Percentiles rank a stretch among this genome's conserved stretches.
phyloP scores from a whole-genome alignment of 2,329 filamentous ascomycete genomes.

The Aureobasidium sp. region DNA sequence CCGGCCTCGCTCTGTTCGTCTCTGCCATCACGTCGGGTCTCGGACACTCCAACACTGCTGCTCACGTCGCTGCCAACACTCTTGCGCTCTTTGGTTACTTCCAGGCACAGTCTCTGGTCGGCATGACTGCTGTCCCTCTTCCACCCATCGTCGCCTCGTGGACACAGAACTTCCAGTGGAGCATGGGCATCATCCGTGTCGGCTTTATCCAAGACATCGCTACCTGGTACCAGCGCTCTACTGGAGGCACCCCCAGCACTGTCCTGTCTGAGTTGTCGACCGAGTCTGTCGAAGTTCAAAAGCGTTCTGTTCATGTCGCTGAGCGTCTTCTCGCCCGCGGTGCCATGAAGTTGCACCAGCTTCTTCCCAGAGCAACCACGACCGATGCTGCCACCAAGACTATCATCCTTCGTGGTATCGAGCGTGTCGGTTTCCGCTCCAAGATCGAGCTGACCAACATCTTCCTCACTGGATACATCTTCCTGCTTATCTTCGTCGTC shows the following conservation, averaged over 20 bases:
- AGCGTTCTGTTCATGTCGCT: slow-evolving; percentile 46
- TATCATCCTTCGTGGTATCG: slow-evolving; percentile 67
- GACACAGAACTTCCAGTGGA: slow-evolving; percentile 98
- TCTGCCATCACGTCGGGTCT: slow-evolving; percentile 85
- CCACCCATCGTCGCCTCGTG: slow-evolving; percentile 85
- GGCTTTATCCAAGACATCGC: slow-evolving; percentile 82
- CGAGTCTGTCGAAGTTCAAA: slow-evolving; percentile 79
- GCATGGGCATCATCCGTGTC: slow-evolving; percentile 87
- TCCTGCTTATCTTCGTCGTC: slow-evolving; percentile 79
- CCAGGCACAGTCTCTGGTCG: slow-evolving; percentile 87
- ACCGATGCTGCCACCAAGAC: slow-evolving; percentile 27
- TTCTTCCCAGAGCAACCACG: slow-evolving; percentile 36
- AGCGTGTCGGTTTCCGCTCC: slow-evolving; percentile 80
- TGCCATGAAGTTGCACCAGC: slow-evolving; percentile 34
- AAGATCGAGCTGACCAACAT: slow-evolving; percentile 85
- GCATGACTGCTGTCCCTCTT: slow-evolving; percentile 71
- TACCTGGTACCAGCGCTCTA: slow-evolving; percentile 93
- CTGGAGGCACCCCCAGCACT: slow-evolving; percentile 75
- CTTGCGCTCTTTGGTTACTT: slow-evolving; percentile 93
- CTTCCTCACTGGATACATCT: slow-evolving; percentile 83
- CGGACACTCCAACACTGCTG: slow-evolving; percentile 87
- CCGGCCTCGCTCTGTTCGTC: slow-evolving; percentile 72
- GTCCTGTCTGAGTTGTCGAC: slow-evolving; percentile 67
- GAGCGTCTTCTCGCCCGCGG: slow-evolving; percentile 50
- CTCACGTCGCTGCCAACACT: slow-evolving; percentile 88